Percentiles rank a stretch among this genome's conserved stretches.
phyloP scores from a whole-genome alignment of 345 rosid species.

The Mercurialis annua region DNA sequence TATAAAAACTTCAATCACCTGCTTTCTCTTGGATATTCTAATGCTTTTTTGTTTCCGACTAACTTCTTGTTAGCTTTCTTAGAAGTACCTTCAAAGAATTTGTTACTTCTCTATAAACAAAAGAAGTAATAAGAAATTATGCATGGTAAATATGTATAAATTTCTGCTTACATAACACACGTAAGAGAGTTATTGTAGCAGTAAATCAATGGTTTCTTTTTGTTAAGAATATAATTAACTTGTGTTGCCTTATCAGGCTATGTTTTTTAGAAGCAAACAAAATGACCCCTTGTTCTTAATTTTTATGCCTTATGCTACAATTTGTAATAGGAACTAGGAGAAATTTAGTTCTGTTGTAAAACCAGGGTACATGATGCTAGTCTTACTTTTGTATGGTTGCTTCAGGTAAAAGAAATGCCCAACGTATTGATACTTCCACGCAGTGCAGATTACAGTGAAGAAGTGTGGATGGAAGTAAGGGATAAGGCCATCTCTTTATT shows the following conservation, averaged over 20 bases:
- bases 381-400: background rate
- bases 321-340: background rate
- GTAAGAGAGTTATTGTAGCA: background rate
- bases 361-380: no score
- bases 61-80: background rate
- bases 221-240: no score
- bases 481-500: conserved; percentile 85
- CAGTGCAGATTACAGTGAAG: conserved; percentile 99
- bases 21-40: background rate
- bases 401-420: conserved; percentile 98
- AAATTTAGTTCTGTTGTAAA: background rate
- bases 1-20: background rate
- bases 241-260: background rate
- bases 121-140: background rate
- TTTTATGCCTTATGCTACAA: background rate
- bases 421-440: conserved; percentile 94
- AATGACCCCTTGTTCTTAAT: background rate
- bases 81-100: background rate
- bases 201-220: background rate
- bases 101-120: background rate
- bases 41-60: background rate
- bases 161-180: background rate
- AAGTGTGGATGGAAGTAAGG: conserved; percentile 97
- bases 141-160: background rate
- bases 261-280: background rate